Conservation (phyloP, 345 rosid genomes). For the Citrus glauca region DNA sequence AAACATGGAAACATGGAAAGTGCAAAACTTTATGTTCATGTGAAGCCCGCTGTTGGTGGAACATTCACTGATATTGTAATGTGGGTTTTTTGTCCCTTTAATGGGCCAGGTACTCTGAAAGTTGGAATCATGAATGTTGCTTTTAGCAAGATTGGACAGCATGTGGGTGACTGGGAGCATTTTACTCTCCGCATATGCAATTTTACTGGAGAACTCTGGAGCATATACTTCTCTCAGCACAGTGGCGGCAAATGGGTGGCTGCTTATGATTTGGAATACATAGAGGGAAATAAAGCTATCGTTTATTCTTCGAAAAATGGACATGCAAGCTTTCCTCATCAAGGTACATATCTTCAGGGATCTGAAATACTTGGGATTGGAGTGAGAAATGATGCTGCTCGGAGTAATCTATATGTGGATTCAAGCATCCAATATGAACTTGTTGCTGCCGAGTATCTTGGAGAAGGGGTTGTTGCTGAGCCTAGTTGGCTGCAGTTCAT, state of each 20-base stretch:
- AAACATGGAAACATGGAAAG: slow-evolving; percentile 63
- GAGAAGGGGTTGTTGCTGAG: slow-evolving; percentile 40
- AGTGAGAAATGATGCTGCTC: slow-evolving; percentile 63
- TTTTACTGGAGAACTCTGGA: slow-evolving; percentile 72
- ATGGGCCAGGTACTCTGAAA: slow-evolving; percentile 82
- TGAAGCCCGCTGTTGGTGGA: slow-evolving; percentile 84
- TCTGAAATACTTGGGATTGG: slow-evolving; percentile 62
- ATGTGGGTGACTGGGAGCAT: slow-evolving; percentile 96
- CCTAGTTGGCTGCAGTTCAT: slow-evolving; percentile 80
- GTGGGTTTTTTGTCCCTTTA: slow-evolving; percentile 92
- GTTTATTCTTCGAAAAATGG: slow-evolving; percentile 70
- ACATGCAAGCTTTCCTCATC: slow-evolving; percentile 76
- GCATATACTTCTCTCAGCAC: slow-evolving; percentile 86
- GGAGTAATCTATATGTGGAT: slow-evolving; percentile 44
- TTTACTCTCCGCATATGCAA: slow-evolving; percentile 82
- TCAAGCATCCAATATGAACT: slow-evolving; percentile 66
- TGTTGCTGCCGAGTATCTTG: slow-evolving; percentile 72
- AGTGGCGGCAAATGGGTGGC: slow-evolving; percentile 84
- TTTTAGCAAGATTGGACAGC: slow-evolving; percentile 66
- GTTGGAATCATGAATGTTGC: slow-evolving; percentile 44
- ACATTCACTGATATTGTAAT: slow-evolving; percentile 75
- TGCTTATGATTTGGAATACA: slow-evolving; percentile 63
- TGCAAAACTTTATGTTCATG: slow-evolving; percentile 70
- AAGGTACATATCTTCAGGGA: slow-evolving; percentile 70
- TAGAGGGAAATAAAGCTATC: slow-evolving; percentile 52